These are phyloP conservation scores for Cucurbita pepo DNA, from an alignment of 306 rosid genomes.

Conservation along the genomic window DNA sequence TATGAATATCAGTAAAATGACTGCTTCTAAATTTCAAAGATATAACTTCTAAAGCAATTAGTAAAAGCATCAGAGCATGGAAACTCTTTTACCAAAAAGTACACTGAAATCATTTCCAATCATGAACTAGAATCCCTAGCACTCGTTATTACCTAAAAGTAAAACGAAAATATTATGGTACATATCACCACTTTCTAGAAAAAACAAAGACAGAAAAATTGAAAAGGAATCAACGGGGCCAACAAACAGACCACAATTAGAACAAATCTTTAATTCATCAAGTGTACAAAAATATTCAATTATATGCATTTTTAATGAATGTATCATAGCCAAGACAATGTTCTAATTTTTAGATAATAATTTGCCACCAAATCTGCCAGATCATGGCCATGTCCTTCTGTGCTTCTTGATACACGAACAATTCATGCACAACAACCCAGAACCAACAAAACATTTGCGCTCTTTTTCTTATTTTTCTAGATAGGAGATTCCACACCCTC, in stretches of 20 bases:
- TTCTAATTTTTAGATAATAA: neutral
- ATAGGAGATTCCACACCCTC: neutral
- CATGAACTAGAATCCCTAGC: neutral
- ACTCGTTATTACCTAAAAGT: neutral
- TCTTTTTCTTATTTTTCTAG: neutral
- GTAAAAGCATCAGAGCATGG: neutral
- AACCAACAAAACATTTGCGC: neutral
- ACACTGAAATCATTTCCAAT: neutral
- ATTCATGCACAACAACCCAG: neutral
- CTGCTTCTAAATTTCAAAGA: neutral
- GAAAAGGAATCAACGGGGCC: neutral
- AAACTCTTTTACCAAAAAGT: neutral
- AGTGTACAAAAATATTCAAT: neutral
- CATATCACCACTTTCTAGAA: neutral
- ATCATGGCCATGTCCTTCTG: neutral
- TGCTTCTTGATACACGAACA: neutral
- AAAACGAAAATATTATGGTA: neutral
- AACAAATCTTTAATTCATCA: neutral
- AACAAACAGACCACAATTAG: neutral
- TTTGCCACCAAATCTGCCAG: neutral
- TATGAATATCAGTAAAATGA: neutral
- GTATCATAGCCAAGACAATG: neutral
- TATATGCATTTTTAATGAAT: too few relatives aligned
- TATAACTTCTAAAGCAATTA: neutral
- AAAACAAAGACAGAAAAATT: neutral